A percentile compares a stretch with the other conserved stretches of the same genome.
Evolutionary conservation across 805 yeast species (phyloP).

Genomic region (Yarrowia keelungensis): DNA sequence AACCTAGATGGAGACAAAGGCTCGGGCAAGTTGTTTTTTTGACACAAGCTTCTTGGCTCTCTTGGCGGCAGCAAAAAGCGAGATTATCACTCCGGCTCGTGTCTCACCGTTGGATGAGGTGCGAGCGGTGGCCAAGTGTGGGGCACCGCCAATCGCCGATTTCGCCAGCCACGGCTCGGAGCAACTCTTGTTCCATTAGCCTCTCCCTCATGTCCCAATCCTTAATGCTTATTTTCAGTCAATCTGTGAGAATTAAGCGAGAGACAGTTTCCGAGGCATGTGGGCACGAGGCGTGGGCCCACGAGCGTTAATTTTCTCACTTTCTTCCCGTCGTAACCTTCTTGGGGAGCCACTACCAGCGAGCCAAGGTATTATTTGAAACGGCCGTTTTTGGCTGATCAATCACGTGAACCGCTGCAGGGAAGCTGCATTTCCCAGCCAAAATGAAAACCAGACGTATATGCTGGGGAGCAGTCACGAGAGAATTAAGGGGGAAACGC

Average conservation of each 20-base stretch:
- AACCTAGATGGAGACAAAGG: conserved; percentile 33
- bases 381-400: conserved; percentile 19
- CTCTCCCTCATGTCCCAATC: conserved; percentile 23
- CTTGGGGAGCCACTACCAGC: too few relatives aligned
- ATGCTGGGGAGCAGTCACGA: neutral
- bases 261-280: conserved; percentile 6
- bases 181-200: conserved; percentile 13
- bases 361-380: neutral
- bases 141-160: too few relatives aligned
- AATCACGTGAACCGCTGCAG: conserved; percentile 24
- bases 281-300: conserved; percentile 7
- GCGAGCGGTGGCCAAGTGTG: too few relatives aligned
- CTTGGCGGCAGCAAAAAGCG: conserved; percentile 37
- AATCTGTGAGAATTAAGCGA: neutral
- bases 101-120: conserved; percentile 2
- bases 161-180: neutral
- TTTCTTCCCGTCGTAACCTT: conserved; percentile 8
- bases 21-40: neutral
- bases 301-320: neutral
- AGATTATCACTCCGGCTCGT: conserved; percentile 8
- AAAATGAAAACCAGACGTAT: neutral
- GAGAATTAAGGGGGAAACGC: neutral
- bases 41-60: conserved; percentile 37
- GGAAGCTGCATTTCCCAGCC: conserved; percentile 2
- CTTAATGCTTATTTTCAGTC: conserved; percentile 24